Evolutionary conservation across 345 rosid species (phyloP).

Genomic region (Melaleuca alternifolia): DNA sequence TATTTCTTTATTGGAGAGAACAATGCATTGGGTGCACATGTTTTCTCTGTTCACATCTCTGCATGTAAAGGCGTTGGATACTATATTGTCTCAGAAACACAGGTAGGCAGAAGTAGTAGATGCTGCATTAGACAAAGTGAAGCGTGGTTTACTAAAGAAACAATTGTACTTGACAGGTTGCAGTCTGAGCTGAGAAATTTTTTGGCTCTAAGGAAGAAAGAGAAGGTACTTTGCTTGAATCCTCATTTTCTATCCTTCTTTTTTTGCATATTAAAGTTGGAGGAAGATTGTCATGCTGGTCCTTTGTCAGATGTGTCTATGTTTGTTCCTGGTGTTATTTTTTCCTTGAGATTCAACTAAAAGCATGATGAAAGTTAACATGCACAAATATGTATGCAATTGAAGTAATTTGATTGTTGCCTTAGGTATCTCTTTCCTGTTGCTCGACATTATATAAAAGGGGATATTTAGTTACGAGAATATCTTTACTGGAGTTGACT

Average conservation of each 20-base stretch:
- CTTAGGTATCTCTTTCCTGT: neutral
- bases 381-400: neutral
- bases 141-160: conserved; percentile 4
- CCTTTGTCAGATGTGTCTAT: neutral
- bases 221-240: conserved; percentile 26
- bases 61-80: conserved; percentile 57
- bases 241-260: neutral
- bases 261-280: neutral
- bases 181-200: conserved; percentile 59
- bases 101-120: conserved; percentile 35
- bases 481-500: neutral
- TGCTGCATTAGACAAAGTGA: conserved; percentile 4
- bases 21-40: conserved; percentile 70
- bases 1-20: conserved; percentile 56
- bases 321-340: neutral
- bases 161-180: conserved; percentile 44
- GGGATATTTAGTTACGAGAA: neutral
- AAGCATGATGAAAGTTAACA: neutral
- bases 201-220: conserved; percentile 49
- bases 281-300: neutral
- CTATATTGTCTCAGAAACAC: conserved; percentile 59
- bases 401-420: neutral
- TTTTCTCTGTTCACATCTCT: conserved; percentile 56
- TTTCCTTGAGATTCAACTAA: neutral
- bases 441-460: neutral